phyloP scores from a whole-genome alignment of 2,329 filamentous ascomycete genomes.

The Colletotrichum chrysophilum region DNA sequence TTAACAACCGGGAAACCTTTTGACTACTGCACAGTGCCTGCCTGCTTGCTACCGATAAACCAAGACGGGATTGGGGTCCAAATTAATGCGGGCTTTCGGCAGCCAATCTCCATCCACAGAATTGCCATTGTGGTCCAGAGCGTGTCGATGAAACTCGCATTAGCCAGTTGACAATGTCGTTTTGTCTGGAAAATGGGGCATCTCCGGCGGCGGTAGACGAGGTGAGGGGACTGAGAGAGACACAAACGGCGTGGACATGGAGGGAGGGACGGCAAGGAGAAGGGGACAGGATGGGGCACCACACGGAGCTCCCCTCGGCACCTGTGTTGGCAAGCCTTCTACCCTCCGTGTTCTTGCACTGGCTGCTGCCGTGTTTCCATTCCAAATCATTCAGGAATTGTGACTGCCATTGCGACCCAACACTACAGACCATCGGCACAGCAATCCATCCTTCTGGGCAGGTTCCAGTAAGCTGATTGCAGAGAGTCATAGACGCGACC shows the following conservation, averaged over 20 bases:
- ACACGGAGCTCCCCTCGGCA: conserved; percentile 10
- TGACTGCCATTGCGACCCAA: neutral
- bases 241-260: neutral
- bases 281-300: neutral
- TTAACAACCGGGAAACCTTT: neutral
- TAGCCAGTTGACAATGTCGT: conserved; percentile 8
- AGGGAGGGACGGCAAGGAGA: neutral
- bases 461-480: conserved; percentile 7
- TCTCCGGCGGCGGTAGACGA: conserved; percentile 6
- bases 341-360: neutral
- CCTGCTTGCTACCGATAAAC: neutral
- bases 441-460: neutral
- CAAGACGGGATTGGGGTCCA: neutral
- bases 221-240: neutral
- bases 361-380: neutral
- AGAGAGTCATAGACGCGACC: neutral
- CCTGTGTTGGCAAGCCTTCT: neutral
- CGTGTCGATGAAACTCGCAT: conserved; percentile 14
- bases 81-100: conserved; percentile 1
- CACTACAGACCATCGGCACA: neutral
- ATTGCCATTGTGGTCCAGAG: conserved; percentile 2
- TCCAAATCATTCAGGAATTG: neutral
- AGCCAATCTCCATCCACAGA: neutral
- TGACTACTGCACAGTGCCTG: neutral
- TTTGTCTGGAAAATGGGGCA: conserved; percentile 3